These are phyloP conservation scores for Tephrocybe sp. DNA, from an alignment of 768 basidiomycete species.

Conservation along the genomic window DNA sequence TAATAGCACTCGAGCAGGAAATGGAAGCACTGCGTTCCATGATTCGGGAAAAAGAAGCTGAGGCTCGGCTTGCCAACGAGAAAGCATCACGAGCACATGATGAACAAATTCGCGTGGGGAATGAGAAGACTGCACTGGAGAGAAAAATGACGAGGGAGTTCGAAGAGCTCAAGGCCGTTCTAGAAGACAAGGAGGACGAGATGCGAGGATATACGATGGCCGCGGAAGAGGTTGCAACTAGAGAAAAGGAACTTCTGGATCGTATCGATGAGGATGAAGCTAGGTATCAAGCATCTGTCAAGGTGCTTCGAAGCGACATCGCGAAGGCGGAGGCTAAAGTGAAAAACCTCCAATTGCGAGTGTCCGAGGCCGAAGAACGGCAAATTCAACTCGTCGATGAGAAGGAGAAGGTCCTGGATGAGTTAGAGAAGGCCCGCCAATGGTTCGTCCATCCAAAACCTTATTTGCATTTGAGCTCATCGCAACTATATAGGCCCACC, in stretches of 20 bases:
- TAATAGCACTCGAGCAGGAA: conserved; percentile 56
- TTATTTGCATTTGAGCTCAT: neutral
- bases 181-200: conserved; percentile 65
- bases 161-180: conserved; percentile 35
- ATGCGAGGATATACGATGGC: conserved; percentile 41
- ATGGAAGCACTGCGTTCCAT: conserved; percentile 45
- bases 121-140: conserved; percentile 58
- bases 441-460: conserved; percentile 2
- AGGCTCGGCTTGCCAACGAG: conserved; percentile 40
- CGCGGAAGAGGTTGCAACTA: conserved; percentile 37
- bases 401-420: conserved; percentile 49
- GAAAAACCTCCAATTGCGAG: conserved; percentile 37
- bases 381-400: conserved; percentile 50
- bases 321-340: conserved; percentile 40
- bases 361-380: conserved; percentile 39
- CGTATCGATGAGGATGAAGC: conserved; percentile 75
- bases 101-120: conserved; percentile 52
- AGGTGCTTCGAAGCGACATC: conserved; percentile 41
- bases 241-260: conserved; percentile 62
- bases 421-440: conserved; percentile 36
- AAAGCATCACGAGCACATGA: conserved; percentile 50
- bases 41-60: conserved; percentile 43
- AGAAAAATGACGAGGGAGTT: conserved; percentile 45
- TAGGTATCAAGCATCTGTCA: conserved; percentile 60
- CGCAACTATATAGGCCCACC: neutral